phyloP scores from a whole-genome alignment of 371 early-diverging fungal species.

The Funneliformis caledonium region DNA sequence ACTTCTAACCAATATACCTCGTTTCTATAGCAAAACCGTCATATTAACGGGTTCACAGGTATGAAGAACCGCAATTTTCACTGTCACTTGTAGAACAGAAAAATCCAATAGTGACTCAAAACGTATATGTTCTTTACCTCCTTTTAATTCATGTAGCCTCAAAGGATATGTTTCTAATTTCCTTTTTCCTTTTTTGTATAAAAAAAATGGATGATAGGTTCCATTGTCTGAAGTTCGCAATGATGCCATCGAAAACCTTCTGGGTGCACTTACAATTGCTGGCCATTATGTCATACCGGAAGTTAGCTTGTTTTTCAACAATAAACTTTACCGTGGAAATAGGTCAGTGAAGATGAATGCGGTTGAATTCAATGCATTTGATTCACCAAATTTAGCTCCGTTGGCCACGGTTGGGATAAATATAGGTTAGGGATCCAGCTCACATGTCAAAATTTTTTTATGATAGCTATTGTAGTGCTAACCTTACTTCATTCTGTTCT shows the following conservation, averaged over 20 bases:
- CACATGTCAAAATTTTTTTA: not conserved
- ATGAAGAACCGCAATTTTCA: not conserved
- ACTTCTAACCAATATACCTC: not conserved
- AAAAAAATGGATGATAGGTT: conserved; percentile 48
- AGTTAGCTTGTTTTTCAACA: conserved; percentile 91
- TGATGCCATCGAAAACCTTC: conserved; percentile 95
- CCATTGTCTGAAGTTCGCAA: conserved; percentile 96
- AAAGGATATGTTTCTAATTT: not conserved
- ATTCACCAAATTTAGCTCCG: conserved; percentile 91
- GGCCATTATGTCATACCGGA: conserved; percentile 98
- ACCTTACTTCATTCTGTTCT: not conserved
- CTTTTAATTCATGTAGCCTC: not conserved
- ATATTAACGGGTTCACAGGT: conserved; percentile 97
- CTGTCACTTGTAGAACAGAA: not conserved
- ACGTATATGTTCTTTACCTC: not conserved
- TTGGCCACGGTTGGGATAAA: conserved; percentile 93
- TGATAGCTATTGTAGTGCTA: not conserved
- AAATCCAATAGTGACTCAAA: not conserved
- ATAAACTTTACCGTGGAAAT: conserved; percentile 95
- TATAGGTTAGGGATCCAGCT: conserved; percentile 66
- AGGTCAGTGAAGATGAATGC: conserved; percentile 93
- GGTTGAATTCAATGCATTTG: conserved; percentile 95
- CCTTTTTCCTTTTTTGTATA: conserved; percentile 19
- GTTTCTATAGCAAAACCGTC: conserved; percentile 79
- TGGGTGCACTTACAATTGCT: conserved; percentile 89